A percentile compares a stretch with the other conserved stretches of the same genome.
Conservation (phyloP, 139 green algal genomes). For the Micromonas pusilla region DNA sequence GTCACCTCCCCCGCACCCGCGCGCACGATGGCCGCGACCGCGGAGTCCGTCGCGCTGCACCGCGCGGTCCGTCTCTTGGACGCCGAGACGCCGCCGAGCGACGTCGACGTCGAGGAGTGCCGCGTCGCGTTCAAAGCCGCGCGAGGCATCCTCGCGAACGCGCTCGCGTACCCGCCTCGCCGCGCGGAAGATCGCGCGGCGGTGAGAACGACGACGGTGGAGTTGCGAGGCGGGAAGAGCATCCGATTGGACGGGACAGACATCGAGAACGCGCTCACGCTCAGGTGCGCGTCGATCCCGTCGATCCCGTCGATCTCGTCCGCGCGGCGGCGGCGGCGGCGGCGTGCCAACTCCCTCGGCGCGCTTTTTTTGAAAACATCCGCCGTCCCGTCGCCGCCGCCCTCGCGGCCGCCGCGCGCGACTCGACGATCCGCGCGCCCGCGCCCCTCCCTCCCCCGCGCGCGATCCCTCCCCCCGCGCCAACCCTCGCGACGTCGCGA, state of each 20-base stretch:
- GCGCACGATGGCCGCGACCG: neutral
- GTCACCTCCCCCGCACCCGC: neutral
- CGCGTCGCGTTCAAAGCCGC: neutral
- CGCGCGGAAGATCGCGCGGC: neutral
- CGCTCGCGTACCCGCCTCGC: neutral
- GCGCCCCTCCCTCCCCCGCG: no score
- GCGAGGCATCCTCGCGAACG: neutral
- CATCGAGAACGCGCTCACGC: slow-evolving; percentile 10
- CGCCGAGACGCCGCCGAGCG: neutral
- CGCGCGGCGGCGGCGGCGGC: no score
- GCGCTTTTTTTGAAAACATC: no score
- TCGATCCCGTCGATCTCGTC: no score
- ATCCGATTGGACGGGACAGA: neutral
- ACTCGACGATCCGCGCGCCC: no score
- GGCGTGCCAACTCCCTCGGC: no score
- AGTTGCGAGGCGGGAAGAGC: neutral
- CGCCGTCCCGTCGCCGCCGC: no score
- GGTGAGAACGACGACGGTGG: neutral
- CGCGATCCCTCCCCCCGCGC: neutral
- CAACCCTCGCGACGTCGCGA: neutral
- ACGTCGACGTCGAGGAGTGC: neutral
- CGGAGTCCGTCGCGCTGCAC: neutral
- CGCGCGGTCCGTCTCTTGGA: neutral
- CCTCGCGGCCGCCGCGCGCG: no score
- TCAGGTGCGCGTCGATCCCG: neutral